A percentile compares a stretch with the other conserved stretches of the same genome.
phyloP scores from a whole-genome alignment of 257 asterid genomes.

The Capsicum rhomboideum region DNA sequence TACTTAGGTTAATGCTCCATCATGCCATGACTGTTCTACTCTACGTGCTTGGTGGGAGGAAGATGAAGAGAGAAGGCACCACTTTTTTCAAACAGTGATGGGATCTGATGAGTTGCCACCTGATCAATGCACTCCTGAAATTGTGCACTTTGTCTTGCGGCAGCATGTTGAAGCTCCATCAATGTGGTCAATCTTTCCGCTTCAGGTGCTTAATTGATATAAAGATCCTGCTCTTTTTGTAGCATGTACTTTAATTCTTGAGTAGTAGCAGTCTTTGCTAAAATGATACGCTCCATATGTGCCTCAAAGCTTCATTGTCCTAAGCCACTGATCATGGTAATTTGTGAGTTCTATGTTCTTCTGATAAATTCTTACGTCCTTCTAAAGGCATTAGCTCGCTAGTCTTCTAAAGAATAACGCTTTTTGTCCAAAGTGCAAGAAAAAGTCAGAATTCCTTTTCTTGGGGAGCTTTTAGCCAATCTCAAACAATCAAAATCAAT shows the following conservation, averaged over 20 bases:
- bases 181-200: constrained; percentile 98
- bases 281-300: background rate
- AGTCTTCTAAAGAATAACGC: background rate
- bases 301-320: background rate
- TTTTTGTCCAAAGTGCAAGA: background rate
- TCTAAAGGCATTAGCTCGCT: background rate
- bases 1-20: constrained; percentile 88
- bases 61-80: constrained; percentile 70
- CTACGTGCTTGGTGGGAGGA: constrained; percentile 99
- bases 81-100: constrained; percentile 51
- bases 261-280: background rate
- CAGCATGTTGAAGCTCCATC: constrained; percentile 91
- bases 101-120: constrained; percentile 77
- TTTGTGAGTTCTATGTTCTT: background rate
- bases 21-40: constrained; percentile 96
- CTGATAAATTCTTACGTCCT: background rate
- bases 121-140: constrained; percentile 78
- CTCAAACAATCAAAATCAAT: background rate
- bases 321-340: background rate
- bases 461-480: background rate
- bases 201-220: constrained; percentile 53
- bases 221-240: background rate
- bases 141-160: constrained; percentile 49
- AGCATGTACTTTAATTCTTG: background rate
- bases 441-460: background rate